Evolutionary conservation across 331 rosid species (phyloP), one percentile per base, ranked within the genome.

Genomic region (Arachis monticola): DNA sequence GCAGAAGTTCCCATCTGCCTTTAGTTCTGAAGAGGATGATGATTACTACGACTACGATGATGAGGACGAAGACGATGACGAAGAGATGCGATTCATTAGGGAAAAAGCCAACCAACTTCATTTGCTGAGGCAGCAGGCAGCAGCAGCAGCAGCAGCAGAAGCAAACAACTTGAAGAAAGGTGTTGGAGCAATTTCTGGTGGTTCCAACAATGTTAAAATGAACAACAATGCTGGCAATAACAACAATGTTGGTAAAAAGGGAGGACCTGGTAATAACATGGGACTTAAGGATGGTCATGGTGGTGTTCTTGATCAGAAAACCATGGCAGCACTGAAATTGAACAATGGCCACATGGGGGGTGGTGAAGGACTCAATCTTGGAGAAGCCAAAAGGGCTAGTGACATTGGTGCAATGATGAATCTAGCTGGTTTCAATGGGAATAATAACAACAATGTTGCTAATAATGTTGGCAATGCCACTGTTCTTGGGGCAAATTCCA

Each of bases 401-500:
- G 97, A 91, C 62, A 81, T 91, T 32, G 89, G 82, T 59, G 32
- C 88, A 5, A 84, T 94, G 88, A 90, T 91, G 96, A 87, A 81
- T 77, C 45, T 92, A 12, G 97, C 93, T 42, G 96, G 97, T 4
- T 93, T 89, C 79, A 86, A 83, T 74, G 87, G 92, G 5, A 85
- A 81, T 38, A 38, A 38, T 38, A 38, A 38, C 41, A 4, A 38
- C 5, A 38, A 38, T 77, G 86, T 67, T 7, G 67, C 66, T 3
- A 80, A 76, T 59, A 80, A 76, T 59, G 81, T 44, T 5, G 64
- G 77, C 2, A 73, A 83, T 47, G 78, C 84, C 12, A 75, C 88
- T 77, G 64, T 82, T 11, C 32, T 83, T 2, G 87, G 83, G 2
- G 75, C 74, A 45, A 82, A 84, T 73, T 31, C 87, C 72, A 87